phyloP scores from a whole-genome alignment of 2,329 filamentous ascomycete genomes.

The Ophiocordyceps camponoti-floridani region DNA sequence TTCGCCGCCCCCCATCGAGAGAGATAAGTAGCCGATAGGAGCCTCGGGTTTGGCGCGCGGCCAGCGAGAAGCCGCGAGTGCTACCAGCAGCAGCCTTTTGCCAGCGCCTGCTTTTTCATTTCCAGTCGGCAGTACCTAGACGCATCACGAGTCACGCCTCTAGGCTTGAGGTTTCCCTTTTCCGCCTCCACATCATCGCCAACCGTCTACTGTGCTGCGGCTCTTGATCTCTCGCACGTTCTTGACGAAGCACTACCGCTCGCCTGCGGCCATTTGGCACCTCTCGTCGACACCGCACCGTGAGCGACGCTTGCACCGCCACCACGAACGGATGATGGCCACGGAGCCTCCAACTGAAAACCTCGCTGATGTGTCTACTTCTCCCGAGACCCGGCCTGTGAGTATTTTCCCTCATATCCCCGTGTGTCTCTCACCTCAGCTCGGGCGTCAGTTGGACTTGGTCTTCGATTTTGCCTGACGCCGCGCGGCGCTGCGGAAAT shows the following conservation, averaged over 20 bases:
- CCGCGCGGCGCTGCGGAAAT: not conserved
- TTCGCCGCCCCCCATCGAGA: constrained; percentile 3
- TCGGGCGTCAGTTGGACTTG: too few relatives aligned
- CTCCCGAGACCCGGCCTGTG: constrained; percentile 26
- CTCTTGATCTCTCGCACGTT: not conserved
- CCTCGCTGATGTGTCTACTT: constrained; percentile 34
- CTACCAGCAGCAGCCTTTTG: not conserved
- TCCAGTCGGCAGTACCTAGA: not conserved
- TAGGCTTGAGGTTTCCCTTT: not conserved
- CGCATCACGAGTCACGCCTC: not conserved
- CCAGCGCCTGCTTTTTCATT: not conserved
- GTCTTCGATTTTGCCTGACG: not conserved
- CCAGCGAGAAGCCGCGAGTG: not conserved
- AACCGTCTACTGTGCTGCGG: too few relatives aligned
- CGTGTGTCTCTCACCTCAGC: too few relatives aligned
- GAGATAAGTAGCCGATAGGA: constrained; percentile 1
- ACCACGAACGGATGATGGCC: constrained; percentile 43
- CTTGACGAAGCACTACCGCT: not conserved
- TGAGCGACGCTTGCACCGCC: constrained; percentile 14
- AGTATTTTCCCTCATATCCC: constrained; percentile 3
- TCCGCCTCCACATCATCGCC: not conserved
- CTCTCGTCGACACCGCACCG: constrained; percentile 11
- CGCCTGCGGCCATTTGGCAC: constrained; percentile 6
- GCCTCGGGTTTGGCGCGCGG: not conserved
- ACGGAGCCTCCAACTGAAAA: constrained; percentile 38